Conservation (phyloP, 176 grass and related monocot genomes). For the Lolium multiflorum region DNA sequence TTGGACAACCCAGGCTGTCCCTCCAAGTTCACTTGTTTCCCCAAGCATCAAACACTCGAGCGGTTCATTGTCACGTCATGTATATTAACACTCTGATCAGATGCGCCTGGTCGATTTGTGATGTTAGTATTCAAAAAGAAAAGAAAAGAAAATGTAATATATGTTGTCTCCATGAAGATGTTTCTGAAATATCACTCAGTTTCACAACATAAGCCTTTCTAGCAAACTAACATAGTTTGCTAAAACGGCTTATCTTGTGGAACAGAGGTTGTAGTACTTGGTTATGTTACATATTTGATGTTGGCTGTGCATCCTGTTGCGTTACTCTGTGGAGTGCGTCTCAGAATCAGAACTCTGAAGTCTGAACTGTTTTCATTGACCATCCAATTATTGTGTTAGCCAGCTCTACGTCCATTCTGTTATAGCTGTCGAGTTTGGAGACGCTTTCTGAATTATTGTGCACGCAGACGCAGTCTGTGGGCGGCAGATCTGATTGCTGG, state of each 20-base stretch:
- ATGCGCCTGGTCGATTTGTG: background rate
- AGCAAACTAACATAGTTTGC: no score
- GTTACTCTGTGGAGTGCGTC: background rate
- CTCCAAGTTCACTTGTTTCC: conserved; percentile 34
- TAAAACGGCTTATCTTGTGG: no score
- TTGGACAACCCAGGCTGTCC: conserved; percentile 19
- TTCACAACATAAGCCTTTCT: no score
- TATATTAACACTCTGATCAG: conserved; percentile 30
- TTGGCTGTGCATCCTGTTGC: background rate
- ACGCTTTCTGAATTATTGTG: conserved; percentile 42
- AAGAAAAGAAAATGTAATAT: background rate
- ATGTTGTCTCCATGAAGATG: background rate
- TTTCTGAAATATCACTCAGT: background rate
- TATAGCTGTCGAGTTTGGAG: background rate
- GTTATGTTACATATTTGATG: background rate
- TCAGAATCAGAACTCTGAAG: background rate
- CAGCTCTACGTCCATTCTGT: conserved; percentile 7
- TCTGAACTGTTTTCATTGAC: conserved; percentile 4
- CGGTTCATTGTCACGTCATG: conserved; percentile 33
- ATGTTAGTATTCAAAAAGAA: conserved; percentile 28
- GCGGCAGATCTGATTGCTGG: conserved; percentile 27
- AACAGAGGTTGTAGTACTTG: no score
- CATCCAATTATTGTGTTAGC: conserved; percentile 31
- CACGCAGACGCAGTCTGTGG: background rate
- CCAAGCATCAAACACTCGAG: conserved; percentile 7